phyloP scores from a whole-genome alignment of 1,284 basidiomycete genomes.

The Cryptococcus deneoformans region DNA sequence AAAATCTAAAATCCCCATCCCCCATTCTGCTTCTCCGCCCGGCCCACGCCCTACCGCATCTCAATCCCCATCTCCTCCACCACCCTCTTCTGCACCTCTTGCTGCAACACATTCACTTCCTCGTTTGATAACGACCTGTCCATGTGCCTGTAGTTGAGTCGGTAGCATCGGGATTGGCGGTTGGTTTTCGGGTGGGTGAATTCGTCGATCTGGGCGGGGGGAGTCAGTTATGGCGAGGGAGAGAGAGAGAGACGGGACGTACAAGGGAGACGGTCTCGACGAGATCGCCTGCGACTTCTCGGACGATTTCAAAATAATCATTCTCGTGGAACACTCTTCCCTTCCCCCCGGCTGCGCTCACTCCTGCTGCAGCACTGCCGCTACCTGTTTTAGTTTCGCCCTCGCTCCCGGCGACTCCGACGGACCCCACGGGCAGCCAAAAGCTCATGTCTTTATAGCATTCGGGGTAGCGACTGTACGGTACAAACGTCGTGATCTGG shows the following conservation, averaged over 20 bases:
- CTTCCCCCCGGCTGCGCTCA: not conserved
- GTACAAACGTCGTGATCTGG: conserved; percentile 74
- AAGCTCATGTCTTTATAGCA: conserved; percentile 90
- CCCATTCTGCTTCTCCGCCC: not conserved
- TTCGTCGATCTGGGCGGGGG: conserved; percentile 82
- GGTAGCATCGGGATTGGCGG: conserved; percentile 77
- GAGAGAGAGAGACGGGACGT: conserved; percentile 28
- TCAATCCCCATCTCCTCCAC: conserved; percentile 52
- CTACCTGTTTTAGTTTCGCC: not conserved
- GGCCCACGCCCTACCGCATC: conserved; percentile 38
- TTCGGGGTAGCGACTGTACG: conserved; percentile 85
- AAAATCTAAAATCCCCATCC: not conserved
- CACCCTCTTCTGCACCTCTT: conserved; percentile 49
- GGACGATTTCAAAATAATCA: conserved; percentile 92
- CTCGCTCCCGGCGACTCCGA: not conserved
- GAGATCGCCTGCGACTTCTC: conserved; percentile 87
- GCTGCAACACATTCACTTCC: conserved; percentile 78
- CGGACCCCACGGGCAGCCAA: conserved; percentile 64
- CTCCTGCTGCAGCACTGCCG: no score
- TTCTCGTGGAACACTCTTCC: conserved; percentile 73
- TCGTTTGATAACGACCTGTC: conserved; percentile 89
- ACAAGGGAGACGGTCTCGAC: conserved; percentile 88
- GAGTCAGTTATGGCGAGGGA: no score
- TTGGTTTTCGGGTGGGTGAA: conserved; percentile 89
- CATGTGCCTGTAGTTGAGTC: conserved; percentile 96